Evolutionary conservation across 441 rosid genomes (phyloP), one percentile per base, ranked within the genome.

Genomic region (Gossypium davidsonii): DNA sequence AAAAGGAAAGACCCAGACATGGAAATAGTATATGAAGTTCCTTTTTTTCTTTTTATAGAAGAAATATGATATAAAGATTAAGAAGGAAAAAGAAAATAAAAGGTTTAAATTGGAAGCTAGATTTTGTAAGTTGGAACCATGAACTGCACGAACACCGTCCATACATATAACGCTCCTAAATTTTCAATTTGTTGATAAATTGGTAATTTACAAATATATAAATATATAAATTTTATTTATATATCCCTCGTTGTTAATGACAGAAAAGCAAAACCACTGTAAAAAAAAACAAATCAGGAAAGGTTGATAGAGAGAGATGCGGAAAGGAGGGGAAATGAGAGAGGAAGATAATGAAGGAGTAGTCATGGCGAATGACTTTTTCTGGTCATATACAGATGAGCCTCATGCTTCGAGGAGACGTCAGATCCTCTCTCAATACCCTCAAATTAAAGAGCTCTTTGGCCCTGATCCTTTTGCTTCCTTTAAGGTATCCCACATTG

Each of bases 301-400:
- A 63, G 70, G 61, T 44, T 76, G 65, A 11, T 7, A 51, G 67
- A 52, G 26, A 28, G 73, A 37, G 71, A 83, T 83, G 85, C 80
- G 78, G 63, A 77, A 65, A 79, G 85, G 80, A n/a, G 83, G 79
- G 70, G 79, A 75, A 79, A 70, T 49, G 74, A 79, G 60, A 75
- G 81, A 57, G 52, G 82, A 71, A 37, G 76, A 78, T 12, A 57
- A 48, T 12, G 77, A 63, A 76, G 91, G 68, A 67, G 93, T 52
- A 10, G 81, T 80, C 12, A 84, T 88, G 98, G 97, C 94, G 1
- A 79, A 83, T 0, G 97, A 90, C 73, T 90, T 94, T 85, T 94
- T 92, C 81, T 92, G 97, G 98, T 92, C 97, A 11, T 94, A 92
- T 49, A 92, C 92, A 0, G 98, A 92, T 65, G 98, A 94, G 83